Evolutionary conservation across 2,329 filamentous ascomycete species (phyloP).

Genomic region (Cercospora sojina): DNA sequence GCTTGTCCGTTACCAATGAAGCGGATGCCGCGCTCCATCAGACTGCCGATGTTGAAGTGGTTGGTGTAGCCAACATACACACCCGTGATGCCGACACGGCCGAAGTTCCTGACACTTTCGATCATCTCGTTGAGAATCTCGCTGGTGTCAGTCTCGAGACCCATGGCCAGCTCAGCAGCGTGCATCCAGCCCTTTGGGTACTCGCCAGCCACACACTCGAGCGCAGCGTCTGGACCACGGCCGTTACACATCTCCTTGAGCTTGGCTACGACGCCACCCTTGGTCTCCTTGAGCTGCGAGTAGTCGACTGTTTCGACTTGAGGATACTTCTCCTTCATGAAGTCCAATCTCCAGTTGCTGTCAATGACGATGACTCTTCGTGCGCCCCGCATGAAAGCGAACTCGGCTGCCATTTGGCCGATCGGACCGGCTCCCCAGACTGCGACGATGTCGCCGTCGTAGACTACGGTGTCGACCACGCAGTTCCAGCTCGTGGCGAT

Average conservation of each 20-base stretch:
- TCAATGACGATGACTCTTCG: constrained; percentile 77
- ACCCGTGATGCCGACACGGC: constrained; percentile 75
- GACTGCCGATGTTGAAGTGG: constrained; percentile 76
- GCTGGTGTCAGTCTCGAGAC: constrained; percentile 79
- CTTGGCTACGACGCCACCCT: constrained; percentile 63
- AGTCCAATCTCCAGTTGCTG: constrained; percentile 68
- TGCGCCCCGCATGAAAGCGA: constrained; percentile 69
- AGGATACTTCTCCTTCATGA: constrained; percentile 62
- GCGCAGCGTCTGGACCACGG: constrained; percentile 67
- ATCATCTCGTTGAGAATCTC: constrained; percentile 81
- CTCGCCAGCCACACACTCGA: constrained; percentile 67
- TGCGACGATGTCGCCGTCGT: constrained; percentile 72
- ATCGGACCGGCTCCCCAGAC: constrained; percentile 88
- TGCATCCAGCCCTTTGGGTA: constrained; percentile 63
- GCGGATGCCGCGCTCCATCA: constrained; percentile 85
- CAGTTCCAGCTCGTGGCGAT: constrained; percentile 76
- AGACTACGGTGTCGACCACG: constrained; percentile 81
- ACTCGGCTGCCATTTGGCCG: constrained; percentile 72
- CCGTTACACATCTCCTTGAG: constrained; percentile 72
- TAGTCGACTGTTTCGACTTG: constrained; percentile 70
- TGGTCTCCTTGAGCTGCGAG: constrained; percentile 56
- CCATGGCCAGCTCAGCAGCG: constrained; percentile 59
- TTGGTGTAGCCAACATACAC: constrained; percentile 68
- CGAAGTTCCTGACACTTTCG: constrained; percentile 67
- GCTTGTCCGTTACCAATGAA: constrained; percentile 69